A percentile compares a stretch with the other conserved stretches of the same genome.
These are phyloP conservation scores for Myxozyma vanderwaltii DNA, from an alignment of 805 yeast species.

Conservation along the genomic window DNA sequence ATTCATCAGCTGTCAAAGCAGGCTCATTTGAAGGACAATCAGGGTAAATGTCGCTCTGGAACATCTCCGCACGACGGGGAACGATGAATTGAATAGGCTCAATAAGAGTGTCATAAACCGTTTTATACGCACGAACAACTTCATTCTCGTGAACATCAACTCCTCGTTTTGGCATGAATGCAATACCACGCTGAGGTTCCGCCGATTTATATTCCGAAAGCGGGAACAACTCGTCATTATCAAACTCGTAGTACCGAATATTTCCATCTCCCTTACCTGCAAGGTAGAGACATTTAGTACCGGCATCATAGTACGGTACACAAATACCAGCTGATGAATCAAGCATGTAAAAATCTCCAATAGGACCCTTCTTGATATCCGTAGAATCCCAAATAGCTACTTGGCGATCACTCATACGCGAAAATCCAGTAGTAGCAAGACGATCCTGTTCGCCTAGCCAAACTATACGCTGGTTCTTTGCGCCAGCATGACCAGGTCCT, in stretches of 20 bases:
- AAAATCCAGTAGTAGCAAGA: slow-evolving; percentile 91
- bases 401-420: slow-evolving; percentile 90
- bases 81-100: slow-evolving; percentile 93
- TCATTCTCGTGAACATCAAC: slow-evolving; percentile 84
- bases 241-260: slow-evolving; percentile 86
- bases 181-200: slow-evolving; percentile 95
- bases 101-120: slow-evolving; percentile 78
- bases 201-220: slow-evolving; percentile 86
- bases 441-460: slow-evolving; percentile 91
- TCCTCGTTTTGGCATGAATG: slow-evolving; percentile 79
- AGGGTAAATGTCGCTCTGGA: slow-evolving; percentile 91
- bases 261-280: slow-evolving; percentile 96
- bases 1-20: slow-evolving; percentile 77
- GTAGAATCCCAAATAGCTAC: slow-evolving; percentile 89
- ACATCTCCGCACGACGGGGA: slow-evolving; percentile 89
- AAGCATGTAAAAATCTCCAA: slow-evolving; percentile 82
- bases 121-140: slow-evolving; percentile 76
- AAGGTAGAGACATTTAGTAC: slow-evolving; percentile 75
- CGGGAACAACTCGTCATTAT: slow-evolving; percentile 74
- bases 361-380: slow-evolving; percentile 74
- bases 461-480: slow-evolving; percentile 81
- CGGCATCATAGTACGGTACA: slow-evolving; percentile 86
- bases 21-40: slow-evolving; percentile 82
- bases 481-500: slow-evolving; percentile 90
- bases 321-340: slow-evolving; percentile 92